phyloP scores from a whole-genome alignment of 2,329 filamentous ascomycete species.

The Thielaviopsis punctulata region DNA sequence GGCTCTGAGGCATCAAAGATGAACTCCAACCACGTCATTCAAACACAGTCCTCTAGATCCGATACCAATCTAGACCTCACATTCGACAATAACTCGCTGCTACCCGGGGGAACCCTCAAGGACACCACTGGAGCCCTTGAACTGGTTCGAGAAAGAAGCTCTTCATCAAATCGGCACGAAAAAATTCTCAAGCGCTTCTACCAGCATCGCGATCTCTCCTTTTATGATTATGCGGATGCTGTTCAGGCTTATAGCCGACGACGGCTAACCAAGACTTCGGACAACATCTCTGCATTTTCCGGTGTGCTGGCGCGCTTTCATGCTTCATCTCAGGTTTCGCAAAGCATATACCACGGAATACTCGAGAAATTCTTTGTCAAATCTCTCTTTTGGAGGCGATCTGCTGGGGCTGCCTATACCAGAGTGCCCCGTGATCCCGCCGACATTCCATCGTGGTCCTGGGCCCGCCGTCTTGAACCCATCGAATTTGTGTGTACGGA shows the following conservation, averaged over 20 bases:
- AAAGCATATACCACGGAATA: conserved; percentile 1
- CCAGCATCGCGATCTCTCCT: background rate
- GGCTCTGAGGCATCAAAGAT: too few species aligned
- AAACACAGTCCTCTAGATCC: too few species aligned
- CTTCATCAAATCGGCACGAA: background rate
- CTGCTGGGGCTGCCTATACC: background rate
- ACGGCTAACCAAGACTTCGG: background rate
- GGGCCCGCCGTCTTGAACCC: background rate
- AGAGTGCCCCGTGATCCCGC: background rate
- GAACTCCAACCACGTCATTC: too few species aligned
- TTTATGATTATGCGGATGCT: background rate
- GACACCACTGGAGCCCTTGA: too few species aligned
- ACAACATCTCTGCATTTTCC: background rate
- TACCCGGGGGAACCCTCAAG: too few species aligned
- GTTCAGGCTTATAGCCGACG: background rate
- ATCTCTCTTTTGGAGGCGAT: conserved; percentile 3
- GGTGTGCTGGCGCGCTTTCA: background rate
- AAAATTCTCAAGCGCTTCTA: background rate
- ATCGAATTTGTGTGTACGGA: background rate
- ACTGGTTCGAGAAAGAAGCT: background rate
- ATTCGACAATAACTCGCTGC: too few species aligned
- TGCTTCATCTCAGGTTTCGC: background rate
- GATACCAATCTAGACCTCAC: too few species aligned
- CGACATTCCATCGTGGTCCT: conserved; percentile 1
- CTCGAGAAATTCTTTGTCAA: background rate